Percentiles rank a stretch among this genome's conserved stretches.
These are phyloP conservation scores for Ajuga chamaepitys DNA, from an alignment of 257 asterid species.

Conservation along the genomic window DNA sequence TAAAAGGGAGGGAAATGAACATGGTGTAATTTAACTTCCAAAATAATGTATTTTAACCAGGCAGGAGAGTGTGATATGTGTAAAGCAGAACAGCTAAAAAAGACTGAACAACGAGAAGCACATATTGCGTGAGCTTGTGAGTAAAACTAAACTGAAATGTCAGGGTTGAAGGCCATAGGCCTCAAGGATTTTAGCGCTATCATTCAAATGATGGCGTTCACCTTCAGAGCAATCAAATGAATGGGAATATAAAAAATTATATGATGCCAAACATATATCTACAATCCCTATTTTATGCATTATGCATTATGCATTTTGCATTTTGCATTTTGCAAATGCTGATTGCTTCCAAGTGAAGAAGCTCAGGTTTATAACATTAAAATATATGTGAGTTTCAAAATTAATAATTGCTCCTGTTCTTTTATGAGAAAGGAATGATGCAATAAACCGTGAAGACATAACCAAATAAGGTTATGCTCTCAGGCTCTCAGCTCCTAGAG, in stretches of 20 bases:
- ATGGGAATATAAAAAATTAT: neutral
- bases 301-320: neutral
- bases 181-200: neutral
- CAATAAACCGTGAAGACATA: neutral
- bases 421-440: neutral
- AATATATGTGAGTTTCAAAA: neutral
- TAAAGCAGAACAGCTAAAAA: neutral
- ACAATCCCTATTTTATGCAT: too few species aligned
- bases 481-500: neutral
- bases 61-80: conserved; percentile 8
- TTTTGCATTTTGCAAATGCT: neutral
- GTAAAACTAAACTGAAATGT: neutral
- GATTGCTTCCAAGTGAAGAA: neutral
- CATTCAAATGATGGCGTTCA: neutral
- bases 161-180: conserved; percentile 6
- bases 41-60: neutral
- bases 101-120: conserved; percentile 7
- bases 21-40: neutral
- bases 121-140: neutral
- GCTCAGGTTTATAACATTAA: neutral
- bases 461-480: neutral
- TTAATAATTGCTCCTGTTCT: neutral
- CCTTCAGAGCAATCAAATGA: neutral
- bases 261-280: neutral
- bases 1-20: neutral